Evolutionary conservation across 305 asterid genomes (phyloP), one percentile per base, ranked within the genome.

Genomic region (Petunia hybrid): DNA sequence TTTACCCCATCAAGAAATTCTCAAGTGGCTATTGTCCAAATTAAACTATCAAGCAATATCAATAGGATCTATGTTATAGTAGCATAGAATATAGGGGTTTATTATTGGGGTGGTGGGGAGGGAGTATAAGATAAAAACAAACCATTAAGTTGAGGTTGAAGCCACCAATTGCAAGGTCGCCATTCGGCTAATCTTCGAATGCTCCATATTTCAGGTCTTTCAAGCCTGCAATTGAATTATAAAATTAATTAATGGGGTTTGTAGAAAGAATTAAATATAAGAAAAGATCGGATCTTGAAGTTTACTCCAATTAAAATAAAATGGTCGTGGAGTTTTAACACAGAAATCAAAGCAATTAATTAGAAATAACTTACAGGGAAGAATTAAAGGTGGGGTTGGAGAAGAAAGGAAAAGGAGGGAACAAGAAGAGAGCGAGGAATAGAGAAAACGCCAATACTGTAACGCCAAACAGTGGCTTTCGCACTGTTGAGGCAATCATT

Each of bases 81-180:
- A 35, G 7, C 36, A 12, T 43, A 3, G 9, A 64, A 48, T 6
- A 31, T 5, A 45, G 10, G n/a, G 38, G 2, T 40, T 10, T 35
- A 81, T 9, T 10, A 0, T 40, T 14, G 3, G 4, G 79, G 2
- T 53, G 13, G 38, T 2, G 53, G 0, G 62, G 16, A 74, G 39
- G 40, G 35, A 63, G 31, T 43, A 41, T 67, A 73, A 73, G 3
- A 12, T 14, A 55, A 81, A 80, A 61, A 79, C 97, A 86, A 82
- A 96, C 98, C 95, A 59, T 86, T 81, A 39, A 87, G 94, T 66
- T 77, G 86, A 53, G 88, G 92, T 82, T 84, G 93, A 78, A 91
- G 85, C 98, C 98, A 96, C 99, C 99, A 96, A 79, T 86, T 85
- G 91, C 98, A 96, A 82, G 99, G 98, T 77, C 98, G 84, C 99